Base-by-base conservation (phyloP, 768 basidiomycete species). In the Auricularia heimuer region DNA sequence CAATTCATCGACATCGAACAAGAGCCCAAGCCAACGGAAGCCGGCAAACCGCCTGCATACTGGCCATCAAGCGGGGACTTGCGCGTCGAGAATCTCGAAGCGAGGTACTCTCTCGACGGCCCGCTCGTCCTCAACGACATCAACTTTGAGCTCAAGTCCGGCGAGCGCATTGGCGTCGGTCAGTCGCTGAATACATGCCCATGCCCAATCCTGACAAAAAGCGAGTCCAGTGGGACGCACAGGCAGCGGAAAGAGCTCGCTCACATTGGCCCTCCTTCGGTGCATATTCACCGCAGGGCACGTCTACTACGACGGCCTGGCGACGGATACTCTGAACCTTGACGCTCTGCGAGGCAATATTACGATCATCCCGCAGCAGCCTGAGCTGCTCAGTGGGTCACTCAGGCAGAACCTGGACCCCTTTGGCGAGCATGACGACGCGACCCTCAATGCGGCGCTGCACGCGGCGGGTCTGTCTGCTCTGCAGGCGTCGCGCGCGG, bases 11-110 rank as follows among this genome's bases (percentile, higher is more conserved):
- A 76, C 39, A 84, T 86, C 64, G 85, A 86, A 44, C 82, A 84
- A 62, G 85, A 88, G 70, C 78, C 78, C 3, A 72, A 75, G 64
- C 65, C 78, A 2, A 76, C 76, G 0, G 65, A 72, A n/a, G 65
- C 70, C 10, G 80, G 81, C 51, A 73, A 75, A 44, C 86, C 86
- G 3, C 86, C 87, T 2, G 86, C 86, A 0, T 79, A 84, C 65
- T 89, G 87, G 87, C 86, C 87, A 0, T 75, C 82, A 10, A 82
- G 81, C 16, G 87, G 87, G 11, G 75, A 79, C 34, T 75, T 88
- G 42, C 71, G 75, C 4, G 81, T 83, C 3, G 81, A 85, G 63
- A 80, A 81, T 18, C 71, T 87, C 3, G 81, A 79, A 11, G 85
- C 85, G 24, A 75, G 77, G 42, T 87, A 87, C 71, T 82, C 39